These are phyloP conservation scores for Colletotrichum endophyticum DNA, from an alignment of 2,329 filamentous ascomycete species.

Conservation along the genomic window DNA sequence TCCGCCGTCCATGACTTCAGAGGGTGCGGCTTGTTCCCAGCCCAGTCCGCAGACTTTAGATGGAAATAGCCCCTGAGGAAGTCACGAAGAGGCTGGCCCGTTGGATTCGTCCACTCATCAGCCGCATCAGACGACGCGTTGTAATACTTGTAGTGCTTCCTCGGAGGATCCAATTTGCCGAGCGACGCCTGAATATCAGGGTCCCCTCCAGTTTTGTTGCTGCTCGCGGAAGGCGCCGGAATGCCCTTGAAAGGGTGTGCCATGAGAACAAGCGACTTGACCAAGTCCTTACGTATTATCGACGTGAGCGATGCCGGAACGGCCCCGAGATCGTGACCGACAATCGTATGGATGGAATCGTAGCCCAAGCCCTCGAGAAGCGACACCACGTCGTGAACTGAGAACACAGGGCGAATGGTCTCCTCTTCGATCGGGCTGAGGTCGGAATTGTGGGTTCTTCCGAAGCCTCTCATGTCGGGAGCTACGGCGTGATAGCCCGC, in stretches of 20 bases:
- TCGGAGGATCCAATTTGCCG: slow-evolving; percentile 55
- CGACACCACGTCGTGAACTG: slow-evolving; percentile 67
- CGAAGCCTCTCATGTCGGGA: slow-evolving; percentile 72
- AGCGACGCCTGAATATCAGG: slow-evolving; percentile 61
- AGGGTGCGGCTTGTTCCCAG: slow-evolving; percentile 56
- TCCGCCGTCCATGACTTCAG: slow-evolving; percentile 60
- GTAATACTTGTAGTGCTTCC: slow-evolving; percentile 75
- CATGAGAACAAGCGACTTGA: slow-evolving; percentile 66
- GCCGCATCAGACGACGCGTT: slow-evolving; percentile 58
- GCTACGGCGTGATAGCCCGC: slow-evolving; percentile 70
- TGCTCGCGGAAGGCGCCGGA: slow-evolving; percentile 8
- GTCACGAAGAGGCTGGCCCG: slow-evolving; percentile 40
- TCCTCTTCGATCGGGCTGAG: slow-evolving; percentile 36
- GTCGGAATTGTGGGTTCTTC: slow-evolving; percentile 50
- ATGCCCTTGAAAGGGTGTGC: slow-evolving; percentile 67
- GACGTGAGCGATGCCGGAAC: slow-evolving; percentile 64
- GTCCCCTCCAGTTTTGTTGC: not conserved
- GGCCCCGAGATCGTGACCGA: slow-evolving; percentile 72
- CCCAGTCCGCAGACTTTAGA: slow-evolving; percentile 69
- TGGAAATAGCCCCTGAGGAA: slow-evolving; percentile 73
- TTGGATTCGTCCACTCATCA: slow-evolving; percentile 37
- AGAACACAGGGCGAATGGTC: slow-evolving; percentile 49
- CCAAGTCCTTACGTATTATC: slow-evolving; percentile 68
- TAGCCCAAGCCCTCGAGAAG: slow-evolving; percentile 68
- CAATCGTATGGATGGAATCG: slow-evolving; percentile 58